Conservation (phyloP, 768 basidiomycete genomes). For the Boletus reticulatus region DNA sequence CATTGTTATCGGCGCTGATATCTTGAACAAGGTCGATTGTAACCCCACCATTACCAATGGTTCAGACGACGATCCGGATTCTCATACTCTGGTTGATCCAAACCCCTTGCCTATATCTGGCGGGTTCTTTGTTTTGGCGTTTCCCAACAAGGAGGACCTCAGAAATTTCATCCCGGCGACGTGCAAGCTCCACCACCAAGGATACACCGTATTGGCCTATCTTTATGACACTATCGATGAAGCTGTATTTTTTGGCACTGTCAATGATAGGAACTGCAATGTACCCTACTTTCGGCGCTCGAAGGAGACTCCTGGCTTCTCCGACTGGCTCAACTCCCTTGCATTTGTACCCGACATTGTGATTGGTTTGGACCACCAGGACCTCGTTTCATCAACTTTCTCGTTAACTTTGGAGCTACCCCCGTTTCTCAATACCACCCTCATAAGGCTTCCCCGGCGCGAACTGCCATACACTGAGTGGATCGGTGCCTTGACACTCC, state of each 20-base stretch:
- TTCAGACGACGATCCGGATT: background rate
- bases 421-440: slow-evolving; percentile 27
- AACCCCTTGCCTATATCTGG: slow-evolving; percentile 1
- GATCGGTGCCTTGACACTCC: slow-evolving; percentile 56
- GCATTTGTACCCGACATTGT: slow-evolving; percentile 32
- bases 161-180: slow-evolving; percentile 30
- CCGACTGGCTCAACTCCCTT: slow-evolving; percentile 34
- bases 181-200: slow-evolving; percentile 35
- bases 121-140: slow-evolving; percentile 34
- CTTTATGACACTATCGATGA: slow-evolving; percentile 26
- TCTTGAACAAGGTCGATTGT: slow-evolving; percentile 1
- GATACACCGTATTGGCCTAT: slow-evolving; percentile 30
- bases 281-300: slow-evolving; percentile 17
- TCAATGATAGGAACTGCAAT: slow-evolving; percentile 15
- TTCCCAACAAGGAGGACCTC: slow-evolving; percentile 37
- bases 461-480: slow-evolving; percentile 56
- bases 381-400: slow-evolving; percentile 20
- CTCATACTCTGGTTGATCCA: background rate
- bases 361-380: slow-evolving; percentile 33
- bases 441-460: slow-evolving; percentile 44
- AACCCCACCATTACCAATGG: background rate
- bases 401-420: slow-evolving; percentile 18
- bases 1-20: slow-evolving; percentile 29
- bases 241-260: background rate
- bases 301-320: slow-evolving; percentile 4